Evolutionary conservation across 768 basidiomycete species (phyloP).

Genomic region (Tulasnella sp.): DNA sequence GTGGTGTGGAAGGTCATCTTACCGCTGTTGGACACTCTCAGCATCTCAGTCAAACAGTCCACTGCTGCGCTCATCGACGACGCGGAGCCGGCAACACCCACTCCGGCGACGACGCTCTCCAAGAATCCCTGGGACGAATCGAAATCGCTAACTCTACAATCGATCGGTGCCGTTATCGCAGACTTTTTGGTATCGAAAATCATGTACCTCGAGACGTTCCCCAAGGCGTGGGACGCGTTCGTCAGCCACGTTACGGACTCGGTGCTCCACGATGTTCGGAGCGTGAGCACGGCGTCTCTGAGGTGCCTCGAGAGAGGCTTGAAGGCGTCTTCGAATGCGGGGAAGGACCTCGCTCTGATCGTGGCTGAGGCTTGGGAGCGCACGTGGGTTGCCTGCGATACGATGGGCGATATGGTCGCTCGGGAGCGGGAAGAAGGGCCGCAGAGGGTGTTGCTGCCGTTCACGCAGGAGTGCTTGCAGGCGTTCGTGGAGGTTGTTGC

Average conservation of each 20-base stretch:
- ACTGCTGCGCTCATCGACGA: neutral
- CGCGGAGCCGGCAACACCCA: conserved; percentile 4
- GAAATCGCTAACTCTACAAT: conserved; percentile 72
- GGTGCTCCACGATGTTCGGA: conserved; percentile 53
- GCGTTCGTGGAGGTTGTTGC: conserved; percentile 66
- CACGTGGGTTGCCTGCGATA: conserved; percentile 60
- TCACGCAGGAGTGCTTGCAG: conserved; percentile 79
- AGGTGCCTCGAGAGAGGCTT: conserved; percentile 74
- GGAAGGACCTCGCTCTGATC: conserved; percentile 25
- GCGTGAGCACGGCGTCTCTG: conserved; percentile 72
- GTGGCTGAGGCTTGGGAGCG: conserved; percentile 40
- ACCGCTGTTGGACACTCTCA: conserved; percentile 67
- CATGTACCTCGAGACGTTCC: conserved; percentile 57
- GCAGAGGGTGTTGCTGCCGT: conserved; percentile 26
- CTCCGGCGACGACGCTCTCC: neutral
- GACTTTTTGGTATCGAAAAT: conserved; percentile 69
- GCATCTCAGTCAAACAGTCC: conserved; percentile 38
- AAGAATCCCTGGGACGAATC: conserved; percentile 73
- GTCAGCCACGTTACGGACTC: conserved; percentile 59
- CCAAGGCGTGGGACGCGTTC: conserved; percentile 62
- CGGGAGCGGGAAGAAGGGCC: conserved; percentile 3
- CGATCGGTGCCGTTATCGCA: conserved; percentile 70
- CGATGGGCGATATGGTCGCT: conserved; percentile 44
- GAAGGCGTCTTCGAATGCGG: conserved; percentile 37
- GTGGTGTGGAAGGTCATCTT: conserved; percentile 89